These are phyloP conservation scores for Annulohypoxylon nitens DNA, from an alignment of 495 filamentous ascomycete species.

Conservation along the genomic window DNA sequence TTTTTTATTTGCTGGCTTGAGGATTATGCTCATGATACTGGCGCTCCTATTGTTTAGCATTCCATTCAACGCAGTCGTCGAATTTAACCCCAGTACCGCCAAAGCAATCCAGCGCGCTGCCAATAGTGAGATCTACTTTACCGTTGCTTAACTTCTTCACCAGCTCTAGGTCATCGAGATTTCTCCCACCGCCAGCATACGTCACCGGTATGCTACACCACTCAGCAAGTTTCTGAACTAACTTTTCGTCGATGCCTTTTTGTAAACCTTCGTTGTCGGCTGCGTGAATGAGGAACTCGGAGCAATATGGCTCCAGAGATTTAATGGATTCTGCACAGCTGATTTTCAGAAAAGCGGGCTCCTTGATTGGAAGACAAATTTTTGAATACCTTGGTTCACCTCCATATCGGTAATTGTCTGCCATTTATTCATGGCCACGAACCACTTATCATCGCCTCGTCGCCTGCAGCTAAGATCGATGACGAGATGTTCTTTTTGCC, in stretches of 20 bases:
- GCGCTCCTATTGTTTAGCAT: constrained; percentile 58
- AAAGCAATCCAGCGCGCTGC: constrained; percentile 95
- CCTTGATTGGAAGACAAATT: neutral
- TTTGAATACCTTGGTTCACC: constrained; percentile 77
- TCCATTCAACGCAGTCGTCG: constrained; percentile 91
- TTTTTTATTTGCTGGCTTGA: constrained; percentile 11
- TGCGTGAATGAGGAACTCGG: constrained; percentile 97
- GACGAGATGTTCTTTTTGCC: constrained; percentile 84
- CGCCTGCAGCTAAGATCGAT: constrained; percentile 93
- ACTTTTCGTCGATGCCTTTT: constrained; percentile 84
- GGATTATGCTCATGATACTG: neutral
- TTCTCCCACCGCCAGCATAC: constrained; percentile 93
- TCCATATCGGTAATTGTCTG: constrained; percentile 97
- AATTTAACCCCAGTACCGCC: constrained; percentile 88
- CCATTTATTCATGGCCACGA: constrained; percentile 98
- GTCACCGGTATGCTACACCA: constrained; percentile 95
- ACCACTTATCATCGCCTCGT: constrained; percentile 78
- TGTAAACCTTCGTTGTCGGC: constrained; percentile 98
- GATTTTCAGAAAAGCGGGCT: neutral
- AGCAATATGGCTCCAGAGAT: constrained; percentile 86
- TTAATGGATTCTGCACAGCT: constrained; percentile 75
- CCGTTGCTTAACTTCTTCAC: constrained; percentile 83
- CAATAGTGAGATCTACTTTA: constrained; percentile 93
- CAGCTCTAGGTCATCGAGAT: constrained; percentile 79
- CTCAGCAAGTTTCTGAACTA: constrained; percentile 79